Percentiles rank a stretch among this genome's conserved stretches.
phyloP scores from a whole-genome alignment of 2,329 filamentous ascomycete species.

The Penicillium sp. region DNA sequence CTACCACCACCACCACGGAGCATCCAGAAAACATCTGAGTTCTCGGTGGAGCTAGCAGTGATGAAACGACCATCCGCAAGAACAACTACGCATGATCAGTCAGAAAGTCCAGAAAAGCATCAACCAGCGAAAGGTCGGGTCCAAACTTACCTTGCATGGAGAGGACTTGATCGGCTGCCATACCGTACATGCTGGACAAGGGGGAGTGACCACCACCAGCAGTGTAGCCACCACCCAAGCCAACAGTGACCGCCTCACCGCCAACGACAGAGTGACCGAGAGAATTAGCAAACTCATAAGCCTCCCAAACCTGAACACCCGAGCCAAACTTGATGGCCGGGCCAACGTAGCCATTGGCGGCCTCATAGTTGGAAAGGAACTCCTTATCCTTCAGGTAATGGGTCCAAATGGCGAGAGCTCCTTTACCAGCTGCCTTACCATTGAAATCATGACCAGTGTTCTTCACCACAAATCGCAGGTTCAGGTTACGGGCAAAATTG shows the following conservation, averaged over 20 bases:
- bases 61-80: constrained; percentile 20
- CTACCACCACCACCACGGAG: constrained; percentile 58
- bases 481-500: constrained; percentile 19
- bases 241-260: constrained; percentile 55
- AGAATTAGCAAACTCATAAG: constrained; percentile 48
- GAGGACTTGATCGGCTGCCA: constrained; percentile 59
- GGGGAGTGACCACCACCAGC: constrained; percentile 47
- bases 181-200: constrained; percentile 49
- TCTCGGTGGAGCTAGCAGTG: constrained; percentile 19
- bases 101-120: background rate
- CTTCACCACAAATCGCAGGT: constrained; percentile 36
- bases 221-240: constrained; percentile 46
- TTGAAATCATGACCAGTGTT: constrained; percentile 50
- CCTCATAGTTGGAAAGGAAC: constrained; percentile 34
- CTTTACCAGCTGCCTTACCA: constrained; percentile 59
- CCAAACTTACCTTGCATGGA: constrained; percentile 38
- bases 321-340: constrained; percentile 55
- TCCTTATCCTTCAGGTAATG: constrained; percentile 22
- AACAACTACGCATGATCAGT: background rate
- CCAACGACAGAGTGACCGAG: constrained; percentile 52
- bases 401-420: constrained; percentile 34
- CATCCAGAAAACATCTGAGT: constrained; percentile 52
- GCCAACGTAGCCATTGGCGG: constrained; percentile 46
- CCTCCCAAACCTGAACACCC: constrained; percentile 51
- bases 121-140: no score